Percentiles rank a stretch among this genome's conserved stretches.
Conservation (phyloP, 2,329 filamentous ascomycete genomes). For the Podosphaera xanthii region DNA sequence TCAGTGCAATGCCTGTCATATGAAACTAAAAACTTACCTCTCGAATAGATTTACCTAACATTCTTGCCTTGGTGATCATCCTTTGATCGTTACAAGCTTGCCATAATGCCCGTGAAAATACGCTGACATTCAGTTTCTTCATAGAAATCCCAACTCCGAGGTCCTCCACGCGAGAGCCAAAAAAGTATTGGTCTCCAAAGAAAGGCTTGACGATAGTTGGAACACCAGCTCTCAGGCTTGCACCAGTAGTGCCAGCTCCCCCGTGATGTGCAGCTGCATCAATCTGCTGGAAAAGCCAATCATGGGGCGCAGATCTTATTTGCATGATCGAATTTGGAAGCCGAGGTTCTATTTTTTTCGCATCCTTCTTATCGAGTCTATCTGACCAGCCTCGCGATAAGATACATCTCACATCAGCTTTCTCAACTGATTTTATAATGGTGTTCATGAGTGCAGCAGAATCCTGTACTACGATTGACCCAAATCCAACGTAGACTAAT, state of each 20-base stretch:
- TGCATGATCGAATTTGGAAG: conserved; percentile 62
- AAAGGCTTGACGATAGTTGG: conserved; percentile 92
- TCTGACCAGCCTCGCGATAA: conserved; percentile 96
- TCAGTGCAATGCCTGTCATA: conserved; percentile 1
- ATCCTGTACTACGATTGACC: conserved; percentile 83
- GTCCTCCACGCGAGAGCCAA: conserved; percentile 72
- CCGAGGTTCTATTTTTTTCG: conserved; percentile 31
- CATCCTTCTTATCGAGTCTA: conserved; percentile 37
- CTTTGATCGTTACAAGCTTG: conserved; percentile 73
- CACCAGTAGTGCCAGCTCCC: conserved; percentile 83
- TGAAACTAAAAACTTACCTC: conserved; percentile 32
- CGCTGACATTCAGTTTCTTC: conserved; percentile 69
- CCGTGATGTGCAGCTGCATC: conserved; percentile 91
- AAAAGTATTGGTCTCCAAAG: conserved; percentile 97
- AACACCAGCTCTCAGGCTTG: conserved; percentile 70
- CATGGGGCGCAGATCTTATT: conserved; percentile 80
- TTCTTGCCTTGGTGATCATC: conserved; percentile 70
- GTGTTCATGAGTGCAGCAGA: conserved; percentile 72
- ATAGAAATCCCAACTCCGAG: conserved; percentile 78
- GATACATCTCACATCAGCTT: conserved; percentile 83
- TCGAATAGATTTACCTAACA: conserved; percentile 70
- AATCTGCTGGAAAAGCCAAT: conserved; percentile 88
- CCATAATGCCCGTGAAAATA: conserved; percentile 73
- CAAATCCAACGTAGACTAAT: conserved; percentile 90
- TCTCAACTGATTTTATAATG: conserved; percentile 76